These are phyloP conservation scores for Boletus rex-veris DNA, from an alignment of 768 basidiomycete species.

Conservation along the genomic window DNA sequence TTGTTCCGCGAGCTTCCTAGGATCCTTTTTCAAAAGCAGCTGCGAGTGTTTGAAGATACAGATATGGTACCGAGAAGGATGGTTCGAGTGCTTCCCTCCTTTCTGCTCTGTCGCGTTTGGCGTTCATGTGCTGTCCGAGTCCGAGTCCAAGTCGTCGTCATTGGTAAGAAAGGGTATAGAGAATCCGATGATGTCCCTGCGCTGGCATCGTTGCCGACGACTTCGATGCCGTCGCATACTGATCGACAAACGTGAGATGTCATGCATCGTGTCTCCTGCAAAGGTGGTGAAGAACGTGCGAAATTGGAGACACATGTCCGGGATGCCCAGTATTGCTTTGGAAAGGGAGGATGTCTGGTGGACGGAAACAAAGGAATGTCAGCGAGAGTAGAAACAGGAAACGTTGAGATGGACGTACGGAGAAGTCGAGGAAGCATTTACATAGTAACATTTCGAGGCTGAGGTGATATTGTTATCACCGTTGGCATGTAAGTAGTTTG, in stretches of 20 bases:
- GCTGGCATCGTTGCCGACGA: constrained; percentile 52
- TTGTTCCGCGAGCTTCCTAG: not conserved
- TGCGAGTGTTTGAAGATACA: constrained; percentile 4
- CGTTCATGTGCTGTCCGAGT: constrained; percentile 33
- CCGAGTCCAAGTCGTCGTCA: constrained; percentile 34
- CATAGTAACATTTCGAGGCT: constrained; percentile 61
- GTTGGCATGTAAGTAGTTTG: not conserved
- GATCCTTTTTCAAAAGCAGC: not conserved
- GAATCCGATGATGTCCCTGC: constrained; percentile 61
- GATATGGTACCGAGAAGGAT: constrained; percentile 40
- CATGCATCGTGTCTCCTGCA: constrained; percentile 59
- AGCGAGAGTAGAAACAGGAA: not conserved
- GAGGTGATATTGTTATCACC: constrained; percentile 1
- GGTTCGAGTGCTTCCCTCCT: constrained; percentile 20
- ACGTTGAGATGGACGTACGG: constrained; percentile 39
- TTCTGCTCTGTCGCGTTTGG: constrained; percentile 16
- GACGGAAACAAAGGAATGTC: not conserved
- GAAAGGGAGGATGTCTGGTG: constrained; percentile 62
- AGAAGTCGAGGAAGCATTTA: constrained; percentile 60
- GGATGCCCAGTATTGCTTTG: constrained; percentile 60
- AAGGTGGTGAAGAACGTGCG: constrained; percentile 58
- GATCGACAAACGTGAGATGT: constrained; percentile 48
- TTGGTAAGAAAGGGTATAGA: constrained; percentile 34
- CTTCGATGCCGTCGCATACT: constrained; percentile 59
- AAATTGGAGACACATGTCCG: constrained; percentile 75